These are phyloP conservation scores for Ilyonectria destructans DNA, from an alignment of 2,329 filamentous ascomycete species.

Conservation along the genomic window DNA sequence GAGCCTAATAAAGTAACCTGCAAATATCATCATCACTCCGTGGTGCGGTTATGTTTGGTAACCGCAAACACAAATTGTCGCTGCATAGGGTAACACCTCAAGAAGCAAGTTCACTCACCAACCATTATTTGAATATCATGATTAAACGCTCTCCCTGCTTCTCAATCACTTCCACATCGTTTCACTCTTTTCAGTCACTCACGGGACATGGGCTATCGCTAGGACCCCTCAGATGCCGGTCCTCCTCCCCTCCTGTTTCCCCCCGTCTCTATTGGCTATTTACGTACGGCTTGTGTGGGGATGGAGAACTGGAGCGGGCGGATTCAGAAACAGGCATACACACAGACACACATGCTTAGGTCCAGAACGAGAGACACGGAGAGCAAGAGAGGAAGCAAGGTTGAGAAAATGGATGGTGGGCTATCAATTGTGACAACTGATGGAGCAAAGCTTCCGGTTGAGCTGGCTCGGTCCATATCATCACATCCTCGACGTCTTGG, in stretches of 20 bases:
- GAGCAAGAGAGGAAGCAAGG: neutral
- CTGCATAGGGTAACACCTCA: neutral
- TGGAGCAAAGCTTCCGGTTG: neutral
- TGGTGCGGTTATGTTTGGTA: too few relatives aligned
- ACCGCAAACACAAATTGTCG: too few relatives aligned
- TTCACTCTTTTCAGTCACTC: too few relatives aligned
- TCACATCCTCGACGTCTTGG: neutral
- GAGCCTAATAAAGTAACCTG: too few relatives aligned
- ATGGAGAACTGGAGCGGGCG: neutral
- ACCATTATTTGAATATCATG: neutral
- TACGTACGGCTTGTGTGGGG: neutral
- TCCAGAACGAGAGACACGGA: neutral
- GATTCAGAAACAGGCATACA: neutral
- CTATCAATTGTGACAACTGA: neutral
- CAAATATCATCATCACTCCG: too few relatives aligned
- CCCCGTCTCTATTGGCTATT: neutral
- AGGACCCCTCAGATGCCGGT: neutral
- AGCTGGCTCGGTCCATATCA: neutral
- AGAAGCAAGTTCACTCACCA: neutral
- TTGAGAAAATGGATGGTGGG: neutral
- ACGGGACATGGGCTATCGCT: neutral
- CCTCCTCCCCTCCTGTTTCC: neutral
- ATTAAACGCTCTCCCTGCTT: neutral
- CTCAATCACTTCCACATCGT: neutral
- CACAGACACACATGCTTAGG: neutral